These are phyloP conservation scores for Wolfiporia cocos DNA, from an alignment of 1,284 basidiomycete genomes.

Conservation along the genomic window DNA sequence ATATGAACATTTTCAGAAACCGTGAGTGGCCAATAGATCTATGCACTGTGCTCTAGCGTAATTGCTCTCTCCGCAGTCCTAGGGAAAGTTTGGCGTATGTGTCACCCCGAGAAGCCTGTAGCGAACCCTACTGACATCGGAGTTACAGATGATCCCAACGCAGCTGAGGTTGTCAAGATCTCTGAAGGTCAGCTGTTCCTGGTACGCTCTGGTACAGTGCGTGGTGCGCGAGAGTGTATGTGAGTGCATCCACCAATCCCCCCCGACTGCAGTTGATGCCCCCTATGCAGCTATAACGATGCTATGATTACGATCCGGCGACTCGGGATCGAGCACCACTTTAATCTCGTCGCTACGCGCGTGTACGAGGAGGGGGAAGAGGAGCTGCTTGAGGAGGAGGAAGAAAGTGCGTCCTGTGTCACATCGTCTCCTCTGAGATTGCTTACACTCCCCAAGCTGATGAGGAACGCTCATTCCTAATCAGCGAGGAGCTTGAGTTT, in stretches of 20 bases:
- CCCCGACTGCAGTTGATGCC: background rate
- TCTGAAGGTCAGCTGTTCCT: slow-evolving; percentile 90
- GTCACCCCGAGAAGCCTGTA: slow-evolving; percentile 26
- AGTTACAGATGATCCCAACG: slow-evolving; percentile 71
- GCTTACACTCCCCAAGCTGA: slow-evolving; percentile 48
- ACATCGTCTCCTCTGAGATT: background rate
- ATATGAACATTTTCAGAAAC: slow-evolving; percentile 78
- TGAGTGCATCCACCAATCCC: slow-evolving; percentile 35
- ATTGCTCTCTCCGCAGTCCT: slow-evolving; percentile 51
- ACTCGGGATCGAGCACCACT: slow-evolving; percentile 81
- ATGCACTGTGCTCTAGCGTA: slow-evolving; percentile 10
- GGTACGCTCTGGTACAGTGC: slow-evolving; percentile 85
- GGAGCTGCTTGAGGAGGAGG: slow-evolving; percentile 89
- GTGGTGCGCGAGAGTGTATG: slow-evolving; percentile 97
- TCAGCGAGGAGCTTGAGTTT: slow-evolving; percentile 86
- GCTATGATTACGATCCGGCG: slow-evolving; percentile 93
- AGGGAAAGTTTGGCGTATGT: slow-evolving; percentile 93
- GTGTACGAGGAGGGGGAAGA: slow-evolving; percentile 96
- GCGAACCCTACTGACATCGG: slow-evolving; percentile 19
- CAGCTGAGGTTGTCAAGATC: slow-evolving; percentile 92
- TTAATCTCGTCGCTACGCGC: slow-evolving; percentile 93
- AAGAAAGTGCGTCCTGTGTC: slow-evolving; percentile 81
- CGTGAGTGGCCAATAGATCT: slow-evolving; percentile 45
- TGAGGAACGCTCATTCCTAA: slow-evolving; percentile 88
- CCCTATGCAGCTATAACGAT: slow-evolving; percentile 76